Evolutionary conservation across 805 yeast genomes (phyloP), one percentile per base, ranked within the genome.

Genomic region (Myxozyma nipponensis): DNA sequence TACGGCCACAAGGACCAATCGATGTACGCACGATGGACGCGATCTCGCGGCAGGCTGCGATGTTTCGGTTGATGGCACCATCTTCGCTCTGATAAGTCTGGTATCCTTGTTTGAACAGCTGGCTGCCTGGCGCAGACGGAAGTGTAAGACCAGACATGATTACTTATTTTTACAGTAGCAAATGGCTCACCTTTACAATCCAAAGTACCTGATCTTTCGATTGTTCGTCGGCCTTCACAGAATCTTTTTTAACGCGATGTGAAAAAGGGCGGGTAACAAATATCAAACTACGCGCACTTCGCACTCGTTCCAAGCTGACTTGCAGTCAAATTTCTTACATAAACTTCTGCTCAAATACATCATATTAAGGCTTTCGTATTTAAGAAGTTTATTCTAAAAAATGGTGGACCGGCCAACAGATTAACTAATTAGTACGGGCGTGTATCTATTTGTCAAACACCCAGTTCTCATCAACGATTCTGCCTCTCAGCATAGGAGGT

Each of bases 1-100:
- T 93, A 65, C 96, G 79, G 46, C 98, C 98, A 70, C 95, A 86
- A 54, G 98, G 98, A 4, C 98, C 98, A 74, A 93, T 85, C 10
- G 96, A 88, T 1, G 97, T 89, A 52, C 90, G 77, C 56, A 95
- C 88, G 81, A 91, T 89, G 47, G 83, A 79, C 56, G 95, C 81
- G 69, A 93, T 85, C 69, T 93, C 98, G 62, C 95, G 81, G 54
- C 93, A 88, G 1, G 98, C 98, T 63, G 85, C 86, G 62, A 93
- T 89, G 67, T 95, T 93, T 65, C 96, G 81, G 62, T 79, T 78
- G 51, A 91, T 86, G 44, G 96, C 98, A 46, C 98, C 98, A 71
- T 93, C 98, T 26, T 88, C 89, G 66, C 84, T 84, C 41, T 85
- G 77, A 64, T 86, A 84, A 30, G 88, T 79, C 65, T 84, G 88